Evolutionary conservation across 2,329 filamentous ascomycete genomes (phyloP), one percentile per base, ranked within the genome.

Genomic region (Lecanicillium sp.): DNA sequence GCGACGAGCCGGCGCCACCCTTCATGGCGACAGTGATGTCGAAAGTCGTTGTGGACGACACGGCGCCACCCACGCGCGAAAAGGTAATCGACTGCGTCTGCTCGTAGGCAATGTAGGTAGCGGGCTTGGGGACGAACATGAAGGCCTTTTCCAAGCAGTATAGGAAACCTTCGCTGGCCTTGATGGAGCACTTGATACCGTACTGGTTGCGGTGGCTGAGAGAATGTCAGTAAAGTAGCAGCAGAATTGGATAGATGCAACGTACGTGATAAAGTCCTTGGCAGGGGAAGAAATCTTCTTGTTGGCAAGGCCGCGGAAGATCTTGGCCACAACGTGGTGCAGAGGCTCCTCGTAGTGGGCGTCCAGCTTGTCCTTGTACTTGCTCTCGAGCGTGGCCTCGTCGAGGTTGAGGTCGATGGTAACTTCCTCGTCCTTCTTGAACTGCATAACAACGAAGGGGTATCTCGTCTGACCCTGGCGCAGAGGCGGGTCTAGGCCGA

Each of bases 141-240:
- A 98, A 95, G 7, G 90, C 91, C 71, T 96, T 96, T 69, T 98
- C 93, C 56, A 98, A 73, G 65, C 90, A 96, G 78, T 95, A 98
- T 43, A 98, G 74, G 63, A 95, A 90, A 52, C 94, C 93, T 71
- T 98, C 93, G 67, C 94, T 96, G 46, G 94, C 94, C 71, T 98
- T 98, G 80, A 98, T 96, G n/a, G 90, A 95, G 69, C 93, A 98
- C 72, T 98, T 98, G 69, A 98, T 94, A 50, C 93, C 93, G 57
- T 84, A 88, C 67, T 96, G 90, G 60, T 86, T 83, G 64, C 95
- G 90, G 70, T 97, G 93, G 56, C 87, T 81, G 44, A 6, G 20
- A 32, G 2, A 19, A 20, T 15, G 55, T 69, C 53, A 69, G 64
- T 66, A 42, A 35, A 52, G 33, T 43, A 38, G 19, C 30, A 8